Base-by-base conservation (phyloP, 305 asterid genomes). In the Fraxinus latifolia region DNA sequence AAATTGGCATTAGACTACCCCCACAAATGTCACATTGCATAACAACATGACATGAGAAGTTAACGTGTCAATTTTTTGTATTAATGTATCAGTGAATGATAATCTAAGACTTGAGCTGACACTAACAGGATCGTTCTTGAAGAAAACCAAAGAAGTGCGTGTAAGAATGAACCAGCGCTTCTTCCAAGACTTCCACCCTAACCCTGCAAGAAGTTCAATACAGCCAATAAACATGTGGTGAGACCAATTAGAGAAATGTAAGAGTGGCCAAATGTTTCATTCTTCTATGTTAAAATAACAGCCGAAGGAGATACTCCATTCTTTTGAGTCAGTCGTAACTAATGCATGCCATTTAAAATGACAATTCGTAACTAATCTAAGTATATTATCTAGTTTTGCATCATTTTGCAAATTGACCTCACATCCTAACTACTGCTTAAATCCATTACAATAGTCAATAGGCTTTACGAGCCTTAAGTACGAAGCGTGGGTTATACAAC, bases 131-230 rank as follows among this genome's bases (percentile, higher is more conserved):
- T 95, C 97, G 81, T 88, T 92, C 92, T 95, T 95, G 93, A 93
- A 93, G 87, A 93, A 93, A 80, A 95, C 98, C 91, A 95, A 88
- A 58, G 98, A 93, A 79, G 98, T 95, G 78, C 97, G 98, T 32
- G 98, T 93, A 72, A 95, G 98, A 85, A 95, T 91, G 84, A 95
- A 95, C 98, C 98, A 95, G 29, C 98, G 91, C 88, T 91, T 95
- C 92, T 93, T 95, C 98, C 98, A 93, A 37, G 98, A 92, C 87
- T 90, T 95, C 98, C 98, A 94, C 25, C 98, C 98, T 85, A 96
- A 87, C 80, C 99, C 99, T 96, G 98, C 89, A 91, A 82, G 77
- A 88, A 83, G 84, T 76, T 81, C 4, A 65, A 78, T 33, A 33
- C 37, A 6, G 58, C 82, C 84, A 81, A 39, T 55, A 72, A 86